These are phyloP conservation scores for Rubia balearica DNA, from an alignment of 305 asterid genomes.

Conservation along the genomic window DNA sequence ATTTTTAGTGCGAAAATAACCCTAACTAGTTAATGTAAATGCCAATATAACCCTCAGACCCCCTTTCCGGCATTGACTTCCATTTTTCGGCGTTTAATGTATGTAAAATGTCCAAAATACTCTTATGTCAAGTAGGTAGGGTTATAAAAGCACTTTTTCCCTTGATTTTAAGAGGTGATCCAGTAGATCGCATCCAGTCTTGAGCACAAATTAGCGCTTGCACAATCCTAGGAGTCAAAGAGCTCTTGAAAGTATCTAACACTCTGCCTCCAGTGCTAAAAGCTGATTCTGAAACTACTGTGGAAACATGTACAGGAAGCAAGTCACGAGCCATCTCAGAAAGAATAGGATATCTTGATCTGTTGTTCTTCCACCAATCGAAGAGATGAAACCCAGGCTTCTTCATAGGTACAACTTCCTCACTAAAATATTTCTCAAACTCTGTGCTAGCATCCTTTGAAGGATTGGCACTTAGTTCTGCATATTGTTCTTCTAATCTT, in stretches of 20 bases:
- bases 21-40: too few species aligned
- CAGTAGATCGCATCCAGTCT: neutral
- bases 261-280: neutral
- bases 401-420: neutral
- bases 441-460: neutral
- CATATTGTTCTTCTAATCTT: neutral
- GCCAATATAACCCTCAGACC: too few species aligned
- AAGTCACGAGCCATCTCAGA: neutral
- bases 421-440: neutral
- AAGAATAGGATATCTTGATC: neutral
- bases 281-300: neutral
- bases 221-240: neutral
- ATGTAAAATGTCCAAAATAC: too few species aligned
- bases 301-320: neutral
- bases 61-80: too few species aligned
- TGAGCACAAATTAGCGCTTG: neutral
- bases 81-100: too few species aligned
- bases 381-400: neutral
- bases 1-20: too few species aligned
- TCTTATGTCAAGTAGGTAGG: too few species aligned
- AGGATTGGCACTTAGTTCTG: neutral
- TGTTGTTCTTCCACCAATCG: neutral
- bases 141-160: neutral
- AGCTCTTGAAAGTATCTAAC: neutral
- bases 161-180: neutral